Evolutionary conservation across 1,284 basidiomycete genomes (phyloP).

Genomic region (Ganoderma meredithae): DNA sequence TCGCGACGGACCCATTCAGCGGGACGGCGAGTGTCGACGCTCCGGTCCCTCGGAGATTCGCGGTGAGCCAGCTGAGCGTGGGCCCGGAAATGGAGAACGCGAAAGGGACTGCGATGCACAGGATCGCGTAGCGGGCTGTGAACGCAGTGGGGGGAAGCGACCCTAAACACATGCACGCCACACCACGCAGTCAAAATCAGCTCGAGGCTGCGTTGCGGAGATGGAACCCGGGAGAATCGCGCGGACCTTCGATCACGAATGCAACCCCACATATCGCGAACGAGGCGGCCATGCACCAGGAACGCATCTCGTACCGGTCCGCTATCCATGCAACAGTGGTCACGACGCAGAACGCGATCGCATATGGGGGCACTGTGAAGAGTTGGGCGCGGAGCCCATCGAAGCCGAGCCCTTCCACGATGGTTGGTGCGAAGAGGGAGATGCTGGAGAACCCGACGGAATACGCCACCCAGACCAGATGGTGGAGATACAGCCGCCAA

Average conservation of each 20-base stretch:
- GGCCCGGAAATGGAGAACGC: slow-evolving; percentile 45
- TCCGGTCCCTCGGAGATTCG: slow-evolving; percentile 42
- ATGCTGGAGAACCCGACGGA: slow-evolving; percentile 46
- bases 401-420: slow-evolving; percentile 53
- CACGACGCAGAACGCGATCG: slow-evolving; percentile 45
- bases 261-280: slow-evolving; percentile 27
- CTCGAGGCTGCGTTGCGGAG: slow-evolving; percentile 11
- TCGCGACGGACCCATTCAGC: slow-evolving; percentile 45
- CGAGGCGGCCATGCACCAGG: slow-evolving; percentile 22
- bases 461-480: slow-evolving; percentile 42
- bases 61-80: slow-evolving; percentile 46
- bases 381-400: slow-evolving; percentile 56
- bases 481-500: slow-evolving; percentile 45
- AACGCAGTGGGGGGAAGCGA: slow-evolving; percentile 40
- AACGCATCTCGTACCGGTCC: slow-evolving; percentile 32
- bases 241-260: slow-evolving; percentile 32
- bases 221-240: neutral
- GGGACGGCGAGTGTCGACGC: slow-evolving; percentile 45
- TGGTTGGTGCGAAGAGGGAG: slow-evolving; percentile 47
- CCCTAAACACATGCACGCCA: slow-evolving; percentile 24
- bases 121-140: slow-evolving; percentile 42
- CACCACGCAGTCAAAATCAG: slow-evolving; percentile 19
- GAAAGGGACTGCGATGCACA: slow-evolving; percentile 44
- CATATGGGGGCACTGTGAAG: slow-evolving; percentile 62
- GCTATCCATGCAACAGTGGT: slow-evolving; percentile 34